Conservation (phyloP, 768 basidiomycete genomes). For the Auriscalpium orientale region DNA sequence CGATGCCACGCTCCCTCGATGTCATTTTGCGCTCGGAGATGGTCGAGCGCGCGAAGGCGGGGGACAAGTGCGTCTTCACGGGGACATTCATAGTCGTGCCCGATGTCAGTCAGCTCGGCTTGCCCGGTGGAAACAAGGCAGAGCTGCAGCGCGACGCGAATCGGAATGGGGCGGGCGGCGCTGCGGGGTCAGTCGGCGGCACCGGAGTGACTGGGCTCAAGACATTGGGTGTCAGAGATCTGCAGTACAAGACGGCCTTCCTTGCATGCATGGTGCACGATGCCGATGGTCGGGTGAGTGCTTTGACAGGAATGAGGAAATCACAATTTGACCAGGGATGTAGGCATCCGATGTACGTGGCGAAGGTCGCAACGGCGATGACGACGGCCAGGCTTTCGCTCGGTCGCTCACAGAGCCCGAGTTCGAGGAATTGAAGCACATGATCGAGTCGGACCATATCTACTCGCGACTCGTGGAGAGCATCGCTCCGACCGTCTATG, state of each 20-base stretch:
- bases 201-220: conserved; percentile 92
- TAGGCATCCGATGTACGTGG: conserved; percentile 85
- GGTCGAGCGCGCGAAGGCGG: conserved; percentile 98
- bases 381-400: conserved; percentile 77
- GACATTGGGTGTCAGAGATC: conserved; percentile 86
- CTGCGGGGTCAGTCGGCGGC: conserved; percentile 59
- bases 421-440: conserved; percentile 87
- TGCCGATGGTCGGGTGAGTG: conserved; percentile 76
- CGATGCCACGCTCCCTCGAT: conserved; percentile 95
- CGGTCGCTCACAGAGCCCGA: conserved; percentile 88
- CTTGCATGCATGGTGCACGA: conserved; percentile 96
- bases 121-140: conserved; percentile 90
- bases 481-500: conserved; percentile 97
- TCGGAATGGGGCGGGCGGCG: conserved; percentile 49
- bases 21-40: conserved; percentile 93
- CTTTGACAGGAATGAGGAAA: background rate
- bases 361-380: conserved; percentile 75
- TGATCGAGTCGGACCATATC: conserved; percentile 94
- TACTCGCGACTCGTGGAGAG: conserved; percentile 90
- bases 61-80: conserved; percentile 97
- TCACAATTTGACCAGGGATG: conserved; percentile 1
- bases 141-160: conserved; percentile 84
- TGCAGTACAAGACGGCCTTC: conserved; percentile 98
- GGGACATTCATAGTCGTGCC: conserved; percentile 98
- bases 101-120: conserved; percentile 90